A percentile compares a stretch with the other conserved stretches of the same genome.
These are phyloP conservation scores for Candida patagonica DNA, from an alignment of 805 yeast species.

Conservation along the genomic window DNA sequence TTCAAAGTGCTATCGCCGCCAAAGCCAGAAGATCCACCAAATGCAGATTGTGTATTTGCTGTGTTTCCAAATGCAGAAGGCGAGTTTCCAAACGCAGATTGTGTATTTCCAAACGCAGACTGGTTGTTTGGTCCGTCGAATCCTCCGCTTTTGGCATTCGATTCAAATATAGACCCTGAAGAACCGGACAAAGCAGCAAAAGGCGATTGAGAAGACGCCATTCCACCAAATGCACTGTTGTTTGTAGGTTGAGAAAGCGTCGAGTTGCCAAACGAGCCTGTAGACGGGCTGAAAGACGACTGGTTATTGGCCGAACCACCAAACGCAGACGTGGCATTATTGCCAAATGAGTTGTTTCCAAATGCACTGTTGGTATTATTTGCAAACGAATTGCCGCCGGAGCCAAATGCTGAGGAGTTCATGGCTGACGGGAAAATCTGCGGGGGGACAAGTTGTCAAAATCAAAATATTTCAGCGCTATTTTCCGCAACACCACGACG, in stretches of 20 bases:
- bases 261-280: conserved; percentile 16
- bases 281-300: conserved; percentile 8
- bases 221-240: conserved; percentile 2
- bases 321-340: not conserved
- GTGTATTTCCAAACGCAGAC: conserved; percentile 15
- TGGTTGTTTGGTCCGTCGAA: conserved; percentile 18
- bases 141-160: conserved; percentile 5
- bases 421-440: no score
- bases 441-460: no score
- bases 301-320: not conserved
- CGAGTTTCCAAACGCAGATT: conserved; percentile 8
- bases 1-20: not conserved
- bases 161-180: conserved; percentile 3
- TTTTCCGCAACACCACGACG: no score
- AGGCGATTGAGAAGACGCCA: conserved; percentile 2
- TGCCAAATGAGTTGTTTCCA: no score
- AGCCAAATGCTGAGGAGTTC: no score
- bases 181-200: conserved; percentile 6
- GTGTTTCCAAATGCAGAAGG: conserved; percentile 4
- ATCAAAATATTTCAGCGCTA: no score
- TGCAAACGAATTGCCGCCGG: no score
- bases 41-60: conserved; percentile 3
- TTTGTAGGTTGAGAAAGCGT: conserved; percentile 6
- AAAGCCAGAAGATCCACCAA: conserved; percentile 7
- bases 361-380: no score